Evolutionary conservation across 192 early-diverging fungal genomes (phyloP).

Genomic region (Bifiguratus adelaidae): DNA sequence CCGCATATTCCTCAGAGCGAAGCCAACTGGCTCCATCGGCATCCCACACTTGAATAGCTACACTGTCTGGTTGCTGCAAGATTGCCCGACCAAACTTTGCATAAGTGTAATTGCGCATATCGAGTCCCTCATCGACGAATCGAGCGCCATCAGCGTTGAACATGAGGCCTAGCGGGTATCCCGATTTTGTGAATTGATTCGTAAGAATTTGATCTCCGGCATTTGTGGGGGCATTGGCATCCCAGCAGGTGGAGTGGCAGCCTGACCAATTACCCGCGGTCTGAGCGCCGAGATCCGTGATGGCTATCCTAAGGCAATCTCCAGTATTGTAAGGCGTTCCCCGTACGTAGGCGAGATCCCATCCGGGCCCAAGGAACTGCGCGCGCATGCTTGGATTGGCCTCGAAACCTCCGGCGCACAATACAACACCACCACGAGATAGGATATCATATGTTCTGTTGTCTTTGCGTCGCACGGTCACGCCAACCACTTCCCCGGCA

Average conservation of each 20-base stretch:
- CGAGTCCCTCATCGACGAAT: constrained; percentile 3
- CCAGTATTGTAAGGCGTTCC: constrained; percentile 6
- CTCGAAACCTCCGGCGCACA: neutral
- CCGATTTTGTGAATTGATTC: constrained; percentile 1
- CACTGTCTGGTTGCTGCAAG: neutral
- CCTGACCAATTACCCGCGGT: neutral
- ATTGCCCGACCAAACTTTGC: constrained; percentile 1
- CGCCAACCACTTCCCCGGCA: too few relatives aligned
- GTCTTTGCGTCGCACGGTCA: too few relatives aligned
- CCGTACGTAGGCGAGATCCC: neutral
- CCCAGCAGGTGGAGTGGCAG: constrained; percentile 1
- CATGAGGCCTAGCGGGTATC: constrained; percentile 3
- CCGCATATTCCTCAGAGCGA: neutral
- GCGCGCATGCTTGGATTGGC: neutral
- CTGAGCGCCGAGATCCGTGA: neutral
- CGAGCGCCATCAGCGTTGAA: neutral
- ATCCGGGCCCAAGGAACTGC: neutral
- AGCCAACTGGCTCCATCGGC: neutral
- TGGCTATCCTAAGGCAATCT: neutral
- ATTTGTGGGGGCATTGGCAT: neutral
- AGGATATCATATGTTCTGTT: neutral
- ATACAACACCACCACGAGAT: neutral
- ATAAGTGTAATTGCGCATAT: constrained; percentile 3
- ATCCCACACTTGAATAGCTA: neutral
- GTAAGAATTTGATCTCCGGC: neutral